Base-by-base conservation (phyloP, 257 asterid species). In the Solanum rostratum region DNA sequence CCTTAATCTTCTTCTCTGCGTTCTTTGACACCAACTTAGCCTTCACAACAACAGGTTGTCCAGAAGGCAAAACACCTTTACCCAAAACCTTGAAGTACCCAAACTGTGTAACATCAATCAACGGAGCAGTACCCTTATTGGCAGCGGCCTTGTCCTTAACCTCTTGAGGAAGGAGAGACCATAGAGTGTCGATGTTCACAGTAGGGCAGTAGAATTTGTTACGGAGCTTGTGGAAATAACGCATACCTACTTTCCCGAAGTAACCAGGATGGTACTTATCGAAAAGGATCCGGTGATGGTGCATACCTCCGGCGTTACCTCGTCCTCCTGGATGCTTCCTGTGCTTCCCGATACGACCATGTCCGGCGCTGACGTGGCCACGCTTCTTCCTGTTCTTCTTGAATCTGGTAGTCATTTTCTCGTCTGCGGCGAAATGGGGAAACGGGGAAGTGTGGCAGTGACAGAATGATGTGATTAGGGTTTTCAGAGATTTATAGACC, bases 321-420 rank as follows among this genome's bases (percentile, higher is more conserved):
- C 90, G 80, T 10, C 90, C 90, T 22, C 89, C 90, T 62, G 90
- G 89, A 54, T 88, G 90, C 80, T 88, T 88, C 15, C 90, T 55
- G 87, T 88, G 90, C 37, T 88, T 88, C 0, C 90, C 90, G 41
- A 88, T 57, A 84, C 90, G 89, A 7, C 90, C 90, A n/a, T 88
- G 90, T 8, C 90, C 90, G 27, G 90, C 90, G 57, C 90, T 88
- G n/a, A 88, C 90, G 86, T 88, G 90, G 57, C 90, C 90, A n/a
- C 90, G 85, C 89, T 88, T 88, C 89, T 88, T 88, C 65, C 90
- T 60, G 89, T 86, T 86, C 84, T 86, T 88, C 87, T 88, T 88
- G 81, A 88, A 84, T 45, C 90, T 24, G 84, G 90, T 88, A 0
- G 89, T 86, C 90, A 88, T 88, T 30, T 60, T 65, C 57, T 37